phyloP scores from a whole-genome alignment of 495 filamentous ascomycete species.

The Hypoxylon perforatum region DNA sequence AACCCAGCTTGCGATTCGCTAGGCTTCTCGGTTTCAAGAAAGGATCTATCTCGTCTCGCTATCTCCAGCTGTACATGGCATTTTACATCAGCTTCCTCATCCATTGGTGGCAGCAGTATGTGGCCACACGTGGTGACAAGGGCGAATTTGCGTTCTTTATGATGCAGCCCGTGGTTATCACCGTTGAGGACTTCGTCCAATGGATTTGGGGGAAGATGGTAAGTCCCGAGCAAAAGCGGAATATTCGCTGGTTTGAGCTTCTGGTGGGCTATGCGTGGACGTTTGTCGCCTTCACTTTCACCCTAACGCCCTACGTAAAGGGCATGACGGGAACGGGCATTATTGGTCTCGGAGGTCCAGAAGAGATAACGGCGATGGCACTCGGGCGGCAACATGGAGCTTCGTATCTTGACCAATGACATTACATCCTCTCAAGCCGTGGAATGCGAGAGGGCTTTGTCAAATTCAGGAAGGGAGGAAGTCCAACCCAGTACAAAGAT shows the following conservation, averaged over 20 bases:
- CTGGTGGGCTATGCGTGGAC: constrained; percentile 24
- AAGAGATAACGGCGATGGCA: constrained; percentile 13
- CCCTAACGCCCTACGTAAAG: constrained; percentile 1
- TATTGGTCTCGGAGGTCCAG: constrained; percentile 6
- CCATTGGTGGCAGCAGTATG: constrained; percentile 30
- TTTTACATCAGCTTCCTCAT: constrained; percentile 30
- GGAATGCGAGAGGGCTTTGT: no score
- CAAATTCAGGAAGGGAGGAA: no score
- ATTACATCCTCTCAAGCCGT: neutral
- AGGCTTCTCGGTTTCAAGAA: constrained; percentile 22
- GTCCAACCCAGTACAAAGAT: no score
- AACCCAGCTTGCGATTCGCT: constrained; percentile 30
- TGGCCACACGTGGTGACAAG: constrained; percentile 10
- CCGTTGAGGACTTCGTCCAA: constrained; percentile 32
- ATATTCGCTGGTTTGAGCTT: constrained; percentile 12
- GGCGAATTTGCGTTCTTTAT: constrained; percentile 37
- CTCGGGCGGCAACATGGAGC: constrained; percentile 6
- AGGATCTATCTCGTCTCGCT: constrained; percentile 38
- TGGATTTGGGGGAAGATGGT: constrained; percentile 32
- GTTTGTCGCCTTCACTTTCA: constrained; percentile 23
- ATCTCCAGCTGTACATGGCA: constrained; percentile 37
- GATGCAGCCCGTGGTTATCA: constrained; percentile 41
- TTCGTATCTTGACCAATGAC: constrained; percentile 10
- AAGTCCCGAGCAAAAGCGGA: neutral
- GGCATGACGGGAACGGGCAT: constrained; percentile 12